Conservation (phyloP, 164 flowering plant species). For the Paratinospora sagittata region DNA sequence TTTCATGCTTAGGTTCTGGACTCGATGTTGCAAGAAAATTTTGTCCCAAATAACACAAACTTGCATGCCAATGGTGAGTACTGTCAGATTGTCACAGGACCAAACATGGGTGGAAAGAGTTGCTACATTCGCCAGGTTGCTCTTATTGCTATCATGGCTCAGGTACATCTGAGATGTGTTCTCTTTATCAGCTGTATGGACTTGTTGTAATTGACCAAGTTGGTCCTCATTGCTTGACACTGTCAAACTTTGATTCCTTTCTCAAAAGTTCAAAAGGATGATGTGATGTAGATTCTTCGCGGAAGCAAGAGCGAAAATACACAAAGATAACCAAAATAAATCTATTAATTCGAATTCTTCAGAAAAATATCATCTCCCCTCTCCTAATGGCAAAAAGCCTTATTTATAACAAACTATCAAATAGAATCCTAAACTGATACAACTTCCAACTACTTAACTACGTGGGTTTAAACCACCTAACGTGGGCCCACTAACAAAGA, state of each 20-base stretch:
- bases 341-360: too few relatives aligned
- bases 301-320: too few relatives aligned
- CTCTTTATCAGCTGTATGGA: not conserved
- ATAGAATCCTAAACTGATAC: too few relatives aligned
- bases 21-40: constrained; percentile 54
- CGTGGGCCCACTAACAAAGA: too few relatives aligned
- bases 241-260: too few relatives aligned
- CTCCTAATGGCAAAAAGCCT: too few relatives aligned
- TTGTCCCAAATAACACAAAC: constrained; percentile 86
- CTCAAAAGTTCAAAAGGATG: not conserved
- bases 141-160: constrained; percentile 85
- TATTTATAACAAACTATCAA: too few relatives aligned
- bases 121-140: constrained; percentile 99
- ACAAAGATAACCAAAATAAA: too few relatives aligned
- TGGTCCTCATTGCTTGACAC: not conserved
- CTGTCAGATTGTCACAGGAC: constrained; percentile 93
- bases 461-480: too few relatives aligned
- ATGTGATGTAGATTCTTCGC: too few relatives aligned
- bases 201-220: not conserved
- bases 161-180: constrained; percentile 42
- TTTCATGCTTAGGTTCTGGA: constrained; percentile 64
- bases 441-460: too few relatives aligned
- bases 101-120: constrained; percentile 99
- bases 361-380: too few relatives aligned
- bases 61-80: constrained; percentile 60